Evolutionary conservation across 495 filamentous ascomycete species (phyloP).

Genomic region (Aspergillus olivimuriae): DNA sequence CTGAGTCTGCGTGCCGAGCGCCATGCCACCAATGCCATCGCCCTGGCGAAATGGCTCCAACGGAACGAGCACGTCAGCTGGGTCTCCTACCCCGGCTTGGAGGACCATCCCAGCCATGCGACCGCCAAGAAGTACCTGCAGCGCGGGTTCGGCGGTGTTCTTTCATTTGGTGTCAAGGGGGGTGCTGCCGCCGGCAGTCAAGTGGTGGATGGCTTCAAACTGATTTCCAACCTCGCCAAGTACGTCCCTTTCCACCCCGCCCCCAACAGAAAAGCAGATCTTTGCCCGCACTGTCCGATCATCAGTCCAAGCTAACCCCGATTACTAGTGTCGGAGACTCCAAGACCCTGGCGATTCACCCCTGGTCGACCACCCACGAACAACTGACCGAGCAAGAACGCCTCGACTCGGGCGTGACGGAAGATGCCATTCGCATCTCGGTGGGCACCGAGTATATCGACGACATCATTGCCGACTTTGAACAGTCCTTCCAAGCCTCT

Average conservation of each 20-base stretch:
- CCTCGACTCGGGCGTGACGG: slow-evolving; percentile 73
- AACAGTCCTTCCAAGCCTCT: slow-evolving; percentile 75
- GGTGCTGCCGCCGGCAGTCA: slow-evolving; percentile 73
- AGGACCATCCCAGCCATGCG: slow-evolving; percentile 73
- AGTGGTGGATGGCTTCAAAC: slow-evolving; percentile 90
- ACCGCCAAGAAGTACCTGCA: slow-evolving; percentile 84
- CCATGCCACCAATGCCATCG: slow-evolving; percentile 79
- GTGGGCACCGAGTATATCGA: slow-evolving; percentile 97
- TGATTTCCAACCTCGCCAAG: slow-evolving; percentile 91
- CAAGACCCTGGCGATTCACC: slow-evolving; percentile 92
- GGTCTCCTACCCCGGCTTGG: slow-evolving; percentile 91
- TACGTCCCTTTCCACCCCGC: slow-evolving; percentile 21
- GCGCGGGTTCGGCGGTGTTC: slow-evolving; percentile 83
- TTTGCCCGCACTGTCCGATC: no score
- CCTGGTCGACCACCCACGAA: slow-evolving; percentile 94
- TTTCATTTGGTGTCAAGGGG: slow-evolving; percentile 91
- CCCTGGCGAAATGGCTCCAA: slow-evolving; percentile 79
- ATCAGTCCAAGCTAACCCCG: slow-evolving; percentile 6
- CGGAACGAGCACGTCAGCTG: slow-evolving; percentile 77
- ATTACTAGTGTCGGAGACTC: slow-evolving; percentile 55
- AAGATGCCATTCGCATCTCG: slow-evolving; percentile 93
- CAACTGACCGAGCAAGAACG: slow-evolving; percentile 84
- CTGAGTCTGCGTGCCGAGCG: slow-evolving; percentile 79
- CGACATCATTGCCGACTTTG: slow-evolving; percentile 95
- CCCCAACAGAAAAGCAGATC: no score